Evolutionary conservation across 2,329 filamentous ascomycete species (phyloP), one percentile per base, ranked within the genome.

Genomic region (Alternaria consortialis): DNA sequence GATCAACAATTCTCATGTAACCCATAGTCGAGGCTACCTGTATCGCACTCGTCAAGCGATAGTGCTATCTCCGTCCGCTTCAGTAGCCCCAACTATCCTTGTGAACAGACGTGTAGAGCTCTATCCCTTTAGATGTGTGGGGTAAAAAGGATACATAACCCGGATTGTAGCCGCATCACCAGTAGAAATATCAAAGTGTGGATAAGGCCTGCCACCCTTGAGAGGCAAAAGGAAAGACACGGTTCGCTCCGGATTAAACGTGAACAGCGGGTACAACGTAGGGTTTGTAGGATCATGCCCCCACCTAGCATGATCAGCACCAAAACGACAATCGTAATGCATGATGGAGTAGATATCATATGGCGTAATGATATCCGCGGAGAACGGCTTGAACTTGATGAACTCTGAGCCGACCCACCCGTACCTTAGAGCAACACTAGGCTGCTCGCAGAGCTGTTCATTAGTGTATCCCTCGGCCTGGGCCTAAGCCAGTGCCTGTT

Each of bases 71-170:
- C 4, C 23, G 15, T 44, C 42, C 2, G 42, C 23, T 9, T 9
- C 29, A 5, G 29, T 27, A 50, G 15, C 20, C 13, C 13, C 11
- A 13, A 17, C 23, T 3, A 13, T 31, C n/a, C 0, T 47, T 15
- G 6, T 4, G n/a, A 37, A 37, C 32, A 34, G 12, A 4, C 4
- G 7, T 5, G 1, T 23, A 11, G 8, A 23, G 11, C 17, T 11
- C 12, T 40, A 40, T 23, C 17, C 5, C 17, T 23, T 40, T 11
- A 40, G 2, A 9, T 3, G 2, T 6, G 20, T 6, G 2, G 39
- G 39, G 39, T 50, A n/a, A 15, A 50, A 50, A 5, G 46, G 32
- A 50, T 50, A 50, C 32, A 50, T 50, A 50, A 13, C 13, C 32
- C 20, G 32, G 15, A 50, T 37, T 0, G 34, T 27, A 34, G 32